Evolutionary conservation across 192 early-diverging fungal genomes (phyloP), one percentile per base, ranked within the genome.

Genomic region (Linnemannia exigua): DNA sequence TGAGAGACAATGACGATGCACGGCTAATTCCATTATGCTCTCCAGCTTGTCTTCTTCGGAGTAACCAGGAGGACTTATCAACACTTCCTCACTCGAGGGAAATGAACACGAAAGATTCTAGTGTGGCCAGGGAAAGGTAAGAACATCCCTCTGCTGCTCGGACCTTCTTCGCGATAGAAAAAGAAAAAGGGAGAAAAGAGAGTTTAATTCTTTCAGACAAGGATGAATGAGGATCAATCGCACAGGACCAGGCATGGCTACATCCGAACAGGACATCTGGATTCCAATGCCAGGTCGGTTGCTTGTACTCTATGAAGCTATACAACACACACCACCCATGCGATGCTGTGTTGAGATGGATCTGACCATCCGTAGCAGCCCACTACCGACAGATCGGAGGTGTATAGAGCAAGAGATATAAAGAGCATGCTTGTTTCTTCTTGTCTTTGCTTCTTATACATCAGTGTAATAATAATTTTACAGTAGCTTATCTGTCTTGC

Each of bases 201-300:
- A 69, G 1, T 69, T 38, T 36, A 6, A 25, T 69, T 35, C 33
- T n/a, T 35, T 46, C 38, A 66, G 17, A 44, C 35, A 69, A 81
- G 81, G 81, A 72, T 77, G 81, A 73, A 82, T 77, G 75, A 77
- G 37, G 81, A 82, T 82, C 79, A 80, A 28, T 77, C n/a, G n/a
- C 22, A 14, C 28, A 20, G 47, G 36, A n/a, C 17, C 12, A 44
- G 41, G 9, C 41, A 44, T 9, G n/a, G n/a, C n/a, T n/a, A 44
- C 41, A 44, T 44, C 3, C 5, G 9, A 44, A 44, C 33, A 22
- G 50, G 33, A 73, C 20, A 14, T 47, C 31, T 36, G 50, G 72
- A 81, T 76, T 70, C 73, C 80, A 63, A 75, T 72, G 25, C 77
- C 77, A 61, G 54, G 3, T 46, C 68, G 79, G 79, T 9, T 44